phyloP scores from a whole-genome alignment of 108 stramenopile species.

The Nannochloropsis salina region DNA sequence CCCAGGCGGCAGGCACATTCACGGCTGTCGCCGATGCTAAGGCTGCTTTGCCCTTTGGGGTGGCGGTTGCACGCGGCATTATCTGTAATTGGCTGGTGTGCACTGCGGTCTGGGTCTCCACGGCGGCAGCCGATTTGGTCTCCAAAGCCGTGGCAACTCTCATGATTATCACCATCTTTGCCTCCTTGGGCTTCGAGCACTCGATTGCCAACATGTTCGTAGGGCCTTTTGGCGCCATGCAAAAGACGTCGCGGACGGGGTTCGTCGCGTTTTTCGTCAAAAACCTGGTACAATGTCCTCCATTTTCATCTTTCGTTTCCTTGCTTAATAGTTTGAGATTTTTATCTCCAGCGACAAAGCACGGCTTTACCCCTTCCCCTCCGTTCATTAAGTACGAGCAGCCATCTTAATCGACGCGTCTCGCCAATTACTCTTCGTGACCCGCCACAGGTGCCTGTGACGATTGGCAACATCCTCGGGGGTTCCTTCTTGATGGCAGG shows the following conservation, averaged over 20 bases:
- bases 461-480: slow-evolving; percentile 89
- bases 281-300: not conserved
- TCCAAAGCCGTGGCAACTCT: slow-evolving; percentile 43
- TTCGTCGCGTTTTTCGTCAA: not conserved
- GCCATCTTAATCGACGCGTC: too few species aligned
- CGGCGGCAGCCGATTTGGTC: slow-evolving; percentile 29
- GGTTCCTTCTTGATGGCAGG: slow-evolving; percentile 58
- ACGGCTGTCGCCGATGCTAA: slow-evolving; percentile 21
- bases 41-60: slow-evolving; percentile 19
- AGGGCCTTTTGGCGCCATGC: not conserved
- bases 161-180: slow-evolving; percentile 51
- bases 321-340: too few species aligned
- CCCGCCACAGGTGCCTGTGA: slow-evolving; percentile 66
- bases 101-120: slow-evolving; percentile 38
- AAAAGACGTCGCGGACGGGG: not conserved
- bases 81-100: slow-evolving; percentile 70
- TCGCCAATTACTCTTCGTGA: too few species aligned
- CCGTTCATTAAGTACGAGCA: not conserved
- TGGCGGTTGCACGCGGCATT: slow-evolving; percentile 74
- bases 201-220: slow-evolving; percentile 85
- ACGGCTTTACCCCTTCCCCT: not conserved
- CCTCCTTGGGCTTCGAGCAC: slow-evolving; percentile 59
- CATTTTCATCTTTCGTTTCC: not conserved
- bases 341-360: too few species aligned
- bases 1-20: slow-evolving; percentile 1